Evolutionary conservation across 163 green algal species (phyloP), one percentile per base, ranked within the genome.

Genomic region (Volvox carteri): DNA sequence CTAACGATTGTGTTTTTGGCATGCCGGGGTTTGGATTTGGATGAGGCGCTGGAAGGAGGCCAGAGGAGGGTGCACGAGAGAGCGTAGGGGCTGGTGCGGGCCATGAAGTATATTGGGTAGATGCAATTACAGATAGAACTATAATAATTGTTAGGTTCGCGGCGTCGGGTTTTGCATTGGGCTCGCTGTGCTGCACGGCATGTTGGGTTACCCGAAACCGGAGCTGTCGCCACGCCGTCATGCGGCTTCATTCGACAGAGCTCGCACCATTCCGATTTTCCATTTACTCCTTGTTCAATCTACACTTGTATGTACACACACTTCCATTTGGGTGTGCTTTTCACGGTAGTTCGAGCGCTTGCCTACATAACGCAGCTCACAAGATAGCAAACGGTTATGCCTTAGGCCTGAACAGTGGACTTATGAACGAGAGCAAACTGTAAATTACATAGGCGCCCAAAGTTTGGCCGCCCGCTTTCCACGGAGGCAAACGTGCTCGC

Each of bases 211-310:
- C 23, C 60, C 60, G 60, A 37, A 72, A 72, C 60, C 25, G 28
- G 60, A 72, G 60, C 60, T 72, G 60, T 72, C 60, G 60, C n/a
- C 60, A 72, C 23, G 60, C 60, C 60, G 60, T 72, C 60, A 37
- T 72, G 60, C 60, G 60, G 37, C 60, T n/a, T n/a, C n/a, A n/a
- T n/a, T n/a, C n/a, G n/a, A n/a, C n/a, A n/a, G n/a, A n/a, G n/a
- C n/a, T n/a, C n/a, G n/a, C n/a, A n/a, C n/a, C n/a, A n/a, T n/a
- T n/a, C n/a, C n/a, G n/a, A n/a, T n/a, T n/a, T n/a, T n/a, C n/a
- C n/a, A n/a, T n/a, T n/a, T 65, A 65, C 54, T 65, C 12, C 16
- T 65, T 65, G 25, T 65, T 25, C 28, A 30, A 65, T 65, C 4
- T 28, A 65, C 25, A 65, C 25, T 65, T 65, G 4, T 12, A 12